Evolutionary conservation across 805 yeast genomes (phyloP), one percentile per base, ranked within the genome.

Genomic region (Starmerella geochares): DNA sequence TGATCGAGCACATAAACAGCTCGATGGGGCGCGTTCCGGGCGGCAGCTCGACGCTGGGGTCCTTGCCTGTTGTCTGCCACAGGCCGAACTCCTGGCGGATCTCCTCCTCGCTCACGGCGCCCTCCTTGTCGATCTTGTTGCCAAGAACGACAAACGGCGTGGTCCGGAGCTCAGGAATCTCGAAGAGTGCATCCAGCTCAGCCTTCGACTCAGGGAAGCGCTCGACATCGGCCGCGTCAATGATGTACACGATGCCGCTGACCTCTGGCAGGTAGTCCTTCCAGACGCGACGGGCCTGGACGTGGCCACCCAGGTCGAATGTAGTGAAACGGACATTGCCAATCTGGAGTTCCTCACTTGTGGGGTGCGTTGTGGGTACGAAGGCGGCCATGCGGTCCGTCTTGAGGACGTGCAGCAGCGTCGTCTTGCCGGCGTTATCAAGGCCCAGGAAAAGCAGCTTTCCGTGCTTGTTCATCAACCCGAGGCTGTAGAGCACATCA

Each of bases 221-320:
- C 66, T 82, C 95, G 33, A 92, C 81, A 66, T 92, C 98, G 49
- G 97, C 97, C 50, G 95, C 94, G 67, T 92, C 99, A 28, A 92
- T 96, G 52, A 92, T 74, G 68, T 84, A 92, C 28, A 92, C 97
- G 59, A 92, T 92, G 50, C 96, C 98, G 68, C 87, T 85, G 45
- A 92, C 99, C 71, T 92, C 99, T 52, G 99, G 99, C 82, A 92
- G 92, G 69, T 92, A 92, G 68, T 92, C 97, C 67, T 88, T 88
- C 99, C 99, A 92, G 65, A 92, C 80, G 71, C 98, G 86, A 72
- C 99, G 88, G 45, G 99, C 97, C 71, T 90, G 96, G 68, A 79
- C 82, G 73, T 92, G 99, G 39, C 99, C 99, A 70, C 99, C 99
- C 60, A 92, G 76, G 68, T 92, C 99, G 62, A 92, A 92, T 25